Percentiles rank a stretch among this genome's conserved stretches.
These are phyloP conservation scores for Phytophthora parvispora DNA, from an alignment of 352 stramenopile species.

Conservation along the genomic window DNA sequence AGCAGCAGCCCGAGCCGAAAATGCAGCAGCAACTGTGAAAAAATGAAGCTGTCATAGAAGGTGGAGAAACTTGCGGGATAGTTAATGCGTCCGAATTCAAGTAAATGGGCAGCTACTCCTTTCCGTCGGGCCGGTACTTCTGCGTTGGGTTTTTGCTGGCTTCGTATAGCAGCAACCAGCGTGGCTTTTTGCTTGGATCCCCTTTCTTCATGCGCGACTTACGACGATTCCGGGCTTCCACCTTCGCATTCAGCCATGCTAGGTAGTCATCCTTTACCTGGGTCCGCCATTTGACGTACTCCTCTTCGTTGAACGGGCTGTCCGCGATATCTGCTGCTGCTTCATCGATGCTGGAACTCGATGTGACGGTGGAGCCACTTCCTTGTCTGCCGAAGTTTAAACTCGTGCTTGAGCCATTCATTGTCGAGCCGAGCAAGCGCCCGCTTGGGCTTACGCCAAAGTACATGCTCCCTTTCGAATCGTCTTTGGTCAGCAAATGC, in stretches of 20 bases:
- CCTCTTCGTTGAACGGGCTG: slow-evolving; percentile 57
- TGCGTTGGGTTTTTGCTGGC: slow-evolving; percentile 52
- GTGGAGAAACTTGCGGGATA: slow-evolving; percentile 2
- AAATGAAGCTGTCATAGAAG: slow-evolving; percentile 34
- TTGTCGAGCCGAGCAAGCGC: slow-evolving; percentile 25
- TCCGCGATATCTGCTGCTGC: not conserved
- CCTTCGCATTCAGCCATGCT: slow-evolving; percentile 72
- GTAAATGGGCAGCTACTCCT: slow-evolving; percentile 27
- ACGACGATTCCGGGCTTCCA: slow-evolving; percentile 58
- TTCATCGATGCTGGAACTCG: slow-evolving; percentile 14
- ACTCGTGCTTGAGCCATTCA: slow-evolving; percentile 26
- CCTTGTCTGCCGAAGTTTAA: slow-evolving; percentile 24
- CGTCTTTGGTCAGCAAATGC: slow-evolving; percentile 40
- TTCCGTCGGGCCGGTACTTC: slow-evolving; percentile 44
- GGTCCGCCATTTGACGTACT: slow-evolving; percentile 76
- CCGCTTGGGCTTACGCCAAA: slow-evolving; percentile 30
- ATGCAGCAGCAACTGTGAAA: not conserved
- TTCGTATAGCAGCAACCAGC: slow-evolving; percentile 79
- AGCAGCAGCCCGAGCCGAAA: slow-evolving; percentile 16
- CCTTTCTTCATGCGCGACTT: slow-evolving; percentile 55
- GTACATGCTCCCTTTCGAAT: slow-evolving; percentile 46
- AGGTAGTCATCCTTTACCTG: slow-evolving; percentile 83
- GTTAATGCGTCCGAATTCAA: slow-evolving; percentile 20
- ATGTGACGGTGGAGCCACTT: slow-evolving; percentile 15
- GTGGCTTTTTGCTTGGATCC: slow-evolving; percentile 67